phyloP scores from a whole-genome alignment of 179 eudicot species.

The Camellia oleifera region DNA sequence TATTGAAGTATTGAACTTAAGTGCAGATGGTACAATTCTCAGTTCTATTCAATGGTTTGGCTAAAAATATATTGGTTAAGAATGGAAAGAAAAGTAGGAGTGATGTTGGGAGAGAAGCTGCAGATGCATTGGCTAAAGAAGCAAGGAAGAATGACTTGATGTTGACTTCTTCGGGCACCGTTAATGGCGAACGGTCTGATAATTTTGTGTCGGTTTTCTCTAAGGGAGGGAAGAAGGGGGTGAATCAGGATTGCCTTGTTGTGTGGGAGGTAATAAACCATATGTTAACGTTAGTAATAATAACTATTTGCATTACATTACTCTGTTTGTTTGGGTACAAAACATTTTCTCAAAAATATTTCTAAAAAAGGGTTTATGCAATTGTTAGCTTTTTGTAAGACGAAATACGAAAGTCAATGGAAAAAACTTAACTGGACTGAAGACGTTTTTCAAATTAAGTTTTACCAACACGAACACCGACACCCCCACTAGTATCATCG shows the following conservation, averaged over 20 bases:
- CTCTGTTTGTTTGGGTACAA: no score
- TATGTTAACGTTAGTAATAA: not conserved
- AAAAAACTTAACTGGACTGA: no score
- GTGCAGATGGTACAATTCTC: slow-evolving; percentile 66
- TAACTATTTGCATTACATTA: not conserved
- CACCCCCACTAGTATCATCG: no score
- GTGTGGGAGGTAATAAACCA: slow-evolving; percentile 59
- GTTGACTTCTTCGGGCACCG: slow-evolving; percentile 44
- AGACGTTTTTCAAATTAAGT: no score
- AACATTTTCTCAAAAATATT: no score
- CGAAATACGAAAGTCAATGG: no score
- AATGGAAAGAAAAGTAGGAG: slow-evolving; percentile 33
- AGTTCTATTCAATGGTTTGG: slow-evolving; percentile 49
- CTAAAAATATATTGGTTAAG: slow-evolving; percentile 44
- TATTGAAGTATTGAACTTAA: slow-evolving; percentile 11
- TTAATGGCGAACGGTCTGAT: slow-evolving; percentile 24
- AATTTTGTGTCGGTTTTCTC: slow-evolving; percentile 46
- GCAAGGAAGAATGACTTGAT: slow-evolving; percentile 53
- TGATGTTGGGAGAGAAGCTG: slow-evolving; percentile 48
- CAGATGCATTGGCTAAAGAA: slow-evolving; percentile 47
- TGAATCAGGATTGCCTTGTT: slow-evolving; percentile 65
- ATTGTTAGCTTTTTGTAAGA: no score
- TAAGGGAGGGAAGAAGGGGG: slow-evolving; percentile 67
- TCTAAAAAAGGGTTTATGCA: no score
- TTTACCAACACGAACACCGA: no score